These are phyloP conservation scores for Boletus sensibilis DNA, from an alignment of 768 basidiomycete species.

Conservation along the genomic window DNA sequence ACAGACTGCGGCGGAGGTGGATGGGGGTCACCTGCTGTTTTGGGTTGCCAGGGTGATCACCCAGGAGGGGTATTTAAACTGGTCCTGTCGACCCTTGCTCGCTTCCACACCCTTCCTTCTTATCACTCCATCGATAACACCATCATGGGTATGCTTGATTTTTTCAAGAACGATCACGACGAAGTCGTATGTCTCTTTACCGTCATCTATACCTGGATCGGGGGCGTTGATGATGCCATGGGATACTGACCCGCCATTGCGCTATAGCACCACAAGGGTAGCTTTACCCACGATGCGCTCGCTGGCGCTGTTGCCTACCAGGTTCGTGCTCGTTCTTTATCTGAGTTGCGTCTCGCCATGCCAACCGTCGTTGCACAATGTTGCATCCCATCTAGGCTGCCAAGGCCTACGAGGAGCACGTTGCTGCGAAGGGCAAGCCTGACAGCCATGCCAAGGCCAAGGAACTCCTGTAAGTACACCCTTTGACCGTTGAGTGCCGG, in stretches of 20 bases:
- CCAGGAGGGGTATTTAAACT: slow-evolving; percentile 23
- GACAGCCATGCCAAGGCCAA: slow-evolving; percentile 23
- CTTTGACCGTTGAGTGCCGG: neutral
- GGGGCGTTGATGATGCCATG: neutral
- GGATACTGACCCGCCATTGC: neutral
- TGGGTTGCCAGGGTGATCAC: slow-evolving; percentile 15
- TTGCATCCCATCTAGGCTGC: slow-evolving; percentile 7
- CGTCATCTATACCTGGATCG: neutral
- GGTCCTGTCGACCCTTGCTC: neutral
- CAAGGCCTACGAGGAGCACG: slow-evolving; percentile 21
- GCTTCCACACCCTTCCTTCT: neutral
- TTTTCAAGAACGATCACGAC: neutral
- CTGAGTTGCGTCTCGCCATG: neutral
- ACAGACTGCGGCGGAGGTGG: neutral
- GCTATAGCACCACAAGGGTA: slow-evolving; percentile 15
- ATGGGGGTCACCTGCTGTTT: slow-evolving; percentile 5
- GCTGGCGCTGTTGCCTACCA: slow-evolving; percentile 18
- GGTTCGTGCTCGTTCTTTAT: slow-evolving; percentile 8
- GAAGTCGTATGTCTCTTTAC: slow-evolving; percentile 8
- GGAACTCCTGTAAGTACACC: slow-evolving; percentile 16
- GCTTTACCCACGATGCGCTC: slow-evolving; percentile 17
- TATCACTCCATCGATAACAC: neutral
- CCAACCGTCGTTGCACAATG: neutral
- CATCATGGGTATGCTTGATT: slow-evolving; percentile 11
- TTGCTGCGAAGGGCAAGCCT: slow-evolving; percentile 16